These are phyloP conservation scores for Lactuca sativa DNA, from an alignment of 129 eudicot genomes.

Conservation along the genomic window DNA sequence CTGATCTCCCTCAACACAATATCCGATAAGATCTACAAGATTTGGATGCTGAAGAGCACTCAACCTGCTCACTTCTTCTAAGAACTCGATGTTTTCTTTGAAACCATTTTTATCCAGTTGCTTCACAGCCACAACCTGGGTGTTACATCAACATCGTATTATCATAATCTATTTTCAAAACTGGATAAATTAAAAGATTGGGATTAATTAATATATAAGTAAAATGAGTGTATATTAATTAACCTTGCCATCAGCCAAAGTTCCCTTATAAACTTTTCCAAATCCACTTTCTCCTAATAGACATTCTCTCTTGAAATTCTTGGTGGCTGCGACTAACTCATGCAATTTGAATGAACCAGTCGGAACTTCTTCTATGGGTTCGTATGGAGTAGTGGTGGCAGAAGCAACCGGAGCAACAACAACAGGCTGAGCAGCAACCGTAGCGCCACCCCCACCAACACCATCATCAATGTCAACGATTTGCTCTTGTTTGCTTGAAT, in stretches of 20 bases:
- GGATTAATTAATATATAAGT: background rate
- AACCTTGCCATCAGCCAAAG: constrained; percentile 60
- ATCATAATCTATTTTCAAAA: background rate
- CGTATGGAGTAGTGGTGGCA: background rate
- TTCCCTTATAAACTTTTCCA: constrained; percentile 66
- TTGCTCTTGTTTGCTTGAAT: background rate
- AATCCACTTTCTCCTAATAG: constrained; percentile 73
- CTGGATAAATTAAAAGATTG: background rate
- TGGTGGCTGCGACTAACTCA: constrained; percentile 65
- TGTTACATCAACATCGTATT: constrained; percentile 10
- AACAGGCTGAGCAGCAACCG: background rate
- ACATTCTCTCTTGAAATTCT: constrained; percentile 62
- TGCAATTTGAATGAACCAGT: constrained; percentile 47
- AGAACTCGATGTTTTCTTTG: constrained; percentile 58
- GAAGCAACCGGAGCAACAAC: background rate
- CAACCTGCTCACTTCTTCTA: constrained; percentile 45
- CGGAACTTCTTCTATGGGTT: constrained; percentile 11
- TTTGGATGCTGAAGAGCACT: constrained; percentile 59
- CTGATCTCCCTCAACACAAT: constrained; percentile 72
- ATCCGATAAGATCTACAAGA: constrained; percentile 60
- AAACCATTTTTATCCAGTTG: constrained; percentile 54
- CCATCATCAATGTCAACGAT: background rate
- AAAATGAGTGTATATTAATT: background rate
- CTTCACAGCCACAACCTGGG: constrained; percentile 66
- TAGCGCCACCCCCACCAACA: background rate